A percentile compares a stretch with the other conserved stretches of the same genome.
phyloP scores from a whole-genome alignment of 305 asterid species.

The Fraxinus dipetala region DNA sequence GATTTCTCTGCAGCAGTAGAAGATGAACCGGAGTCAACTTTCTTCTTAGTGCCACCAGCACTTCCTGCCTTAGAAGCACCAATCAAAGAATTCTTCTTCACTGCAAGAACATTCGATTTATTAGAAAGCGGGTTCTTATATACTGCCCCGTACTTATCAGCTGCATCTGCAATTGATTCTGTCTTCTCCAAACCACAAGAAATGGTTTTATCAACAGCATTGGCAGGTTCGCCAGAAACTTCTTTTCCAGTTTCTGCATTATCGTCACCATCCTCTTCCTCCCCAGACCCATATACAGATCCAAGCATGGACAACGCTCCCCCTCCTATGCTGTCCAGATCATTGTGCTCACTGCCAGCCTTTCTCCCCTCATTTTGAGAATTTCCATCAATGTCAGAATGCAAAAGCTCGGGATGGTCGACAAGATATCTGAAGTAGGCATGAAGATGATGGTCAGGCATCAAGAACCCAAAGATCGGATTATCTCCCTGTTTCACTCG shows the following conservation, averaged over 20 bases:
- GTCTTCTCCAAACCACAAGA: slow-evolving; percentile 34
- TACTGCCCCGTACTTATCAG: slow-evolving; percentile 34
- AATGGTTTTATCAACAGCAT: slow-evolving; percentile 22
- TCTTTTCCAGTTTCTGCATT: slow-evolving; percentile 26
- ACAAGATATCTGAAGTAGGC: slow-evolving; percentile 86
- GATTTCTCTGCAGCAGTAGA: slow-evolving; percentile 37
- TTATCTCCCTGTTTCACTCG: slow-evolving; percentile 95
- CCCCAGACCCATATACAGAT: slow-evolving; percentile 84
- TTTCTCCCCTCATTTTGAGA: slow-evolving; percentile 37
- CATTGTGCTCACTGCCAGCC: slow-evolving; percentile 28
- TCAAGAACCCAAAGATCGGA: slow-evolving; percentile 88
- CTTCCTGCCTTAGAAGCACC: slow-evolving; percentile 41
- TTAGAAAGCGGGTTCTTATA: slow-evolving; percentile 35
- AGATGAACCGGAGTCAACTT: slow-evolving; percentile 35
- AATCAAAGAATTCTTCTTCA: slow-evolving; percentile 59
- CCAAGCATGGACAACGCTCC: slow-evolving; percentile 92
- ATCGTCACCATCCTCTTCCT: slow-evolving; percentile 70
- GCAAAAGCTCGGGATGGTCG: slow-evolving; percentile 69
- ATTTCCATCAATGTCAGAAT: slow-evolving; percentile 43
- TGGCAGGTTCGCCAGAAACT: slow-evolving; percentile 24
- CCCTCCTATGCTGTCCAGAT: slow-evolving; percentile 41
- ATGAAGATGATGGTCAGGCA: slow-evolving; percentile 88
- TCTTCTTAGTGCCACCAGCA: slow-evolving; percentile 34
- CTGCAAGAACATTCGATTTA: slow-evolving; percentile 43
- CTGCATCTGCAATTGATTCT: slow-evolving; percentile 31